phyloP scores from a whole-genome alignment of 805 yeast genomes.

The Lachancea lanzarotensis region DNA sequence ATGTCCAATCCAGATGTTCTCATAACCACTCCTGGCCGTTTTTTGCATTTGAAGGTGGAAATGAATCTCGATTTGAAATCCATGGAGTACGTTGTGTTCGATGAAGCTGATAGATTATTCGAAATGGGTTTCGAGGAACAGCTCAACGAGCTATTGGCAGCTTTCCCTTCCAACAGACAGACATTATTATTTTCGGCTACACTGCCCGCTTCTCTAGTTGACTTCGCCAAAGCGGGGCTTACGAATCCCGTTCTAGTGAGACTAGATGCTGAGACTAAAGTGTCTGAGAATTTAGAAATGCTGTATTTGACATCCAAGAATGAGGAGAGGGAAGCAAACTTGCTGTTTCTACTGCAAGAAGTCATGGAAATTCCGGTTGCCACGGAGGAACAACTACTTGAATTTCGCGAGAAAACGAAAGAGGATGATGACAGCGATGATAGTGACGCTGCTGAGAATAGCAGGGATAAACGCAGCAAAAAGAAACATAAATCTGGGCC shows the following conservation, averaged over 20 bases:
- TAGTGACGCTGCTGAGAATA: constrained; percentile 46
- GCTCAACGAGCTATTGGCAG: constrained; percentile 76
- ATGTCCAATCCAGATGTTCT: constrained; percentile 91
- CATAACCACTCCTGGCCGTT: constrained; percentile 97
- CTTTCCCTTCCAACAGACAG: constrained; percentile 79
- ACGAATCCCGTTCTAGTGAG: constrained; percentile 88
- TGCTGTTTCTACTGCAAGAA: constrained; percentile 70
- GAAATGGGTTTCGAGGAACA: constrained; percentile 97
- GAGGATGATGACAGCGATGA: constrained; percentile 42
- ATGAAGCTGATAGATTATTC: constrained; percentile 94
- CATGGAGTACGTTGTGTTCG: constrained; percentile 87
- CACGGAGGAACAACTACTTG: constrained; percentile 51
- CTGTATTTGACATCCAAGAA: constrained; percentile 74
- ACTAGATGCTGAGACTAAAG: constrained; percentile 85
- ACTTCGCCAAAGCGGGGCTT: constrained; percentile 95
- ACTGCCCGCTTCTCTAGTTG: constrained; percentile 83
- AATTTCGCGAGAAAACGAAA: constrained; percentile 38
- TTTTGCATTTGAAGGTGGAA: constrained; percentile 90
- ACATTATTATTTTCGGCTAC: constrained; percentile 92
- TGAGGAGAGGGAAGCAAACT: constrained; percentile 83
- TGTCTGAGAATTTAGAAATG: constrained; percentile 88
- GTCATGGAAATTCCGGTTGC: constrained; percentile 81
- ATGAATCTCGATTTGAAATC: constrained; percentile 81
- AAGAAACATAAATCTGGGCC: constrained; percentile 37
- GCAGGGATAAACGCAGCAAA: constrained; percentile 31